Percentiles rank a stretch among this genome's conserved stretches.
These are phyloP conservation scores for Panus rudis DNA, from an alignment of 768 basidiomycete species.

Conservation along the genomic window DNA sequence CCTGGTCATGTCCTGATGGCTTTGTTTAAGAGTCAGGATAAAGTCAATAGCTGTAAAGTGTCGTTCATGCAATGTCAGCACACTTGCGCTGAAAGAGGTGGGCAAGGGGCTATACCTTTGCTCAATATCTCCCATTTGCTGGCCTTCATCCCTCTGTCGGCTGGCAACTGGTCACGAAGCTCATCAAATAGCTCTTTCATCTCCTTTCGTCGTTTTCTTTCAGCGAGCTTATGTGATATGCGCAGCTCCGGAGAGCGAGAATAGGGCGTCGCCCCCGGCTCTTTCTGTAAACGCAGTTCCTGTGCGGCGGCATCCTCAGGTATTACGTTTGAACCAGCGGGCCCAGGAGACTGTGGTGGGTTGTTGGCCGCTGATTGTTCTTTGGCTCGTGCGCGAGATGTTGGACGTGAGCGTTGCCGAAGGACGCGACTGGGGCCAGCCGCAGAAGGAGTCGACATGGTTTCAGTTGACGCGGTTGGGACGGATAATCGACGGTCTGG, in stretches of 20 bases:
- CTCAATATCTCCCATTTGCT: slow-evolving; percentile 99
- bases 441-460: slow-evolving; percentile 40
- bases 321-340: slow-evolving; percentile 7
- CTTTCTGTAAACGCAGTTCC: slow-evolving; percentile 29
- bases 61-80: slow-evolving; percentile 5
- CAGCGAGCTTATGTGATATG: slow-evolving; percentile 94
- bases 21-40: slow-evolving; percentile 70
- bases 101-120: slow-evolving; percentile 57
- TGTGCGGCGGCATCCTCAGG: slow-evolving; percentile 13
- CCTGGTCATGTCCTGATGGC: slow-evolving; percentile 67
- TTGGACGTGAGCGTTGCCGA: slow-evolving; percentile 64
- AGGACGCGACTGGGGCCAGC: slow-evolving; percentile 44
- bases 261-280: slow-evolving; percentile 68
- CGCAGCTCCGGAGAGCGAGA: slow-evolving; percentile 92
- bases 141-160: slow-evolving; percentile 90
- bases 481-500: slow-evolving; percentile 75
- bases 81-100: slow-evolving; percentile 1
- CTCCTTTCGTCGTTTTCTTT: slow-evolving; percentile 94
- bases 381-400: slow-evolving; percentile 47
- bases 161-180: slow-evolving; percentile 85
- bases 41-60: slow-evolving; percentile 73
- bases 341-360: slow-evolving; percentile 11
- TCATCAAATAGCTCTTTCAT: slow-evolving; percentile 99
- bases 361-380: slow-evolving; percentile 33
- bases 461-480: slow-evolving; percentile 36